These are phyloP conservation scores for Phytophthora podocarpi DNA, from an alignment of 352 stramenopile genomes.

Conservation along the genomic window DNA sequence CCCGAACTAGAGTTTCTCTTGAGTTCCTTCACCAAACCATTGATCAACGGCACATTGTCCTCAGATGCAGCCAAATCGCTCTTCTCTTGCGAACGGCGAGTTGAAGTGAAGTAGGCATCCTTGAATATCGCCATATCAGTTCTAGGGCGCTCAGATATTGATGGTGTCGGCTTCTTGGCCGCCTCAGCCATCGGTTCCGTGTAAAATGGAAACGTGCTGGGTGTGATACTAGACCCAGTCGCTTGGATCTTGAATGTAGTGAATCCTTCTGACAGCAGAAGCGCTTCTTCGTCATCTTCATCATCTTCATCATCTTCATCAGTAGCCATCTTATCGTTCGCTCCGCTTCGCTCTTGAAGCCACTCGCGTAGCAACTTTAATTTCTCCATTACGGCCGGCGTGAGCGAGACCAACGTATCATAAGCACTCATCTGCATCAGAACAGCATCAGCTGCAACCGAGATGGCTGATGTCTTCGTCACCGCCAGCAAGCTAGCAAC, in stretches of 20 bases:
- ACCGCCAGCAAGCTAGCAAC: constrained; percentile 36
- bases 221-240: background rate
- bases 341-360: constrained; percentile 36
- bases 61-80: background rate
- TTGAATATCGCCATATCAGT: constrained; percentile 30
- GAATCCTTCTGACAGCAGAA: constrained; percentile 51
- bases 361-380: constrained; percentile 36
- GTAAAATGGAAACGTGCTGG: constrained; percentile 19
- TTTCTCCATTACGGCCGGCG: constrained; percentile 16
- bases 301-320: constrained; percentile 41
- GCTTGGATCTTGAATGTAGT: constrained; percentile 30
- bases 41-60: constrained; percentile 2
- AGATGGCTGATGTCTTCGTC: constrained; percentile 32
- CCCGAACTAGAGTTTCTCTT: constrained; percentile 26
- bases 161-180: background rate
- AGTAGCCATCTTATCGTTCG: constrained; percentile 20
- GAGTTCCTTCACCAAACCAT: constrained; percentile 16
- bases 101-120: constrained; percentile 20
- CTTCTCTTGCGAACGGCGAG: background rate
- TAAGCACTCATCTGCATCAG: constrained; percentile 41
- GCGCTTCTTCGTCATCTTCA: constrained; percentile 43
- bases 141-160: background rate
- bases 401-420: constrained; percentile 6
- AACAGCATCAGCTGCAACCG: constrained; percentile 21
- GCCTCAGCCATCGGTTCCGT: constrained; percentile 26